A percentile compares a stretch with the other conserved stretches of the same genome.
Conservation (phyloP, 1,284 basidiomycete genomes). For the Tausonia pullulans region DNA sequence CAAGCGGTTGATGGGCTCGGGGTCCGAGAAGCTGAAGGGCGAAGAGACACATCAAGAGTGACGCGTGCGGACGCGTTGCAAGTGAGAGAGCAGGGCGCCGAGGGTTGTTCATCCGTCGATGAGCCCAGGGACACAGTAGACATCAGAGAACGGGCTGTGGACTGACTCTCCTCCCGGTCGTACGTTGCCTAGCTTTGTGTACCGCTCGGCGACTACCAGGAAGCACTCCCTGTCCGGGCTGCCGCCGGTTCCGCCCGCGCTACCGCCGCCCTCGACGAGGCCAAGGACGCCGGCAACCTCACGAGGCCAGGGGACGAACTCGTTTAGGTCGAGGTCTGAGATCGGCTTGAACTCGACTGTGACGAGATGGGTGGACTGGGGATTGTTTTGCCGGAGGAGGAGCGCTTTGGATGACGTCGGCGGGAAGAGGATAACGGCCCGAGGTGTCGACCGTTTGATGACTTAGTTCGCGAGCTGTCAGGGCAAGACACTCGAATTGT, state of each 20-base stretch:
- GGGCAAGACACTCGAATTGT: no score
- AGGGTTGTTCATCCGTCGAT: slow-evolving; percentile 21
- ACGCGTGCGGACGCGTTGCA: background rate
- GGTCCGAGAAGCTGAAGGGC: slow-evolving; percentile 10
- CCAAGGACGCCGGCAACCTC: slow-evolving; percentile 72
- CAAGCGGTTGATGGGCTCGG: slow-evolving; percentile 34
- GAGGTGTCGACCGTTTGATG: slow-evolving; percentile 12
- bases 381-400: slow-evolving; percentile 48
- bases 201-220: slow-evolving; percentile 28
- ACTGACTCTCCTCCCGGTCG: slow-evolving; percentile 26
- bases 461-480: background rate
- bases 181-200: background rate
- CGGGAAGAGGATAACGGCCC: slow-evolving; percentile 8
- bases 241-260: slow-evolving; percentile 45
- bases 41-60: slow-evolving; percentile 16
- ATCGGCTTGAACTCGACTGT: slow-evolving; percentile 72
- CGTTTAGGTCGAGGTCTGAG: slow-evolving; percentile 54
- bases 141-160: slow-evolving; percentile 24
- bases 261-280: slow-evolving; percentile 29
- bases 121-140: slow-evolving; percentile 8
- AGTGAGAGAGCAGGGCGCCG: slow-evolving; percentile 27
- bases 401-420: slow-evolving; percentile 36
- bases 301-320: slow-evolving; percentile 47
- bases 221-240: slow-evolving; percentile 33
- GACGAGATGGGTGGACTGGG: slow-evolving; percentile 42